Base-by-base conservation (phyloP, 2,329 filamentous ascomycete species). In the Stachybotrys elegans region DNA sequence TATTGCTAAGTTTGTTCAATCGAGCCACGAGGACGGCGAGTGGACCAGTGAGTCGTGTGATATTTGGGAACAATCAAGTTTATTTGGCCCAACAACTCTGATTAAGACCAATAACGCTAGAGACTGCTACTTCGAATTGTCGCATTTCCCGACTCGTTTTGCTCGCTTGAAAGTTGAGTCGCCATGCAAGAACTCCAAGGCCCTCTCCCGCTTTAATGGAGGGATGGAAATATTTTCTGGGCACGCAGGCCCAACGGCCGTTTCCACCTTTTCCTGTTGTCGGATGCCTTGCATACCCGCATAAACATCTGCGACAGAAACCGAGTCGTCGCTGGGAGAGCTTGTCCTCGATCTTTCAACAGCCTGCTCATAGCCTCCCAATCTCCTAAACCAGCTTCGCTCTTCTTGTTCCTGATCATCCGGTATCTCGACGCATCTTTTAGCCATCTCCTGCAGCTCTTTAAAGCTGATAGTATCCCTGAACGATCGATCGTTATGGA, bases 41-140 rank as follows among this genome's bases (percentile, higher is more conserved):
- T 35, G 32, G 32, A 35, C 32, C 32, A 35, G 32, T 35, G 16
- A 35, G 32, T 35, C 16, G 32, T 35, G 32, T n/a, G 32, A 35
- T 35, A 35, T 13, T 35, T 35, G 32, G 32, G 32, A n/a, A 35
- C 32, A 35, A 19, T 35, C 32, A 35, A 35, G 32, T 35, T 35
- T 35, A 35, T 35, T 35, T 35, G 32, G 32, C 32, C 32, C 32
- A 35, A 35, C 32, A 35, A 35, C 32, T 35, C 32, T 35, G 32
- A 35, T 35, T 35, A 35, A 35, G 32, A 35, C 32, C 17, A 35
- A 35, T 35, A 19, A n/a, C 32, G 32, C 32, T 35, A 35, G 32
- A 35, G 32, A 35, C 32, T 35, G 32, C 32, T 35, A 37, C 20
- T 37, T 37, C 34, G 34, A 37, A 37, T 37, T 6, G 16, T 37